Conservation (phyloP, 2,329 filamentous ascomycete species). For the Aspergillus neotritici region DNA sequence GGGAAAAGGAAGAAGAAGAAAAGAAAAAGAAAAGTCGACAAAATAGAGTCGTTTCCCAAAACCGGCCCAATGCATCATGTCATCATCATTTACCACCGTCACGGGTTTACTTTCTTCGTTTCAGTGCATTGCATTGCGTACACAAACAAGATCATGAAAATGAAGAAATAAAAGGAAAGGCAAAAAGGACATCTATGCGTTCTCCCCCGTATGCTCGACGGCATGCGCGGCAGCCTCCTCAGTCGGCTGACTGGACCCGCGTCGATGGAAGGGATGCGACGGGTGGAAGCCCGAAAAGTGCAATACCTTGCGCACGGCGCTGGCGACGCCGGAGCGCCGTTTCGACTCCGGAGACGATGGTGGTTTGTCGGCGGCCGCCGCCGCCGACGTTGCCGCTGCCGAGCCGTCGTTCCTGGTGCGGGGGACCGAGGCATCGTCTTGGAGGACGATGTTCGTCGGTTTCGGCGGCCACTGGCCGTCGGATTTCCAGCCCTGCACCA, state of each 20-base stretch:
- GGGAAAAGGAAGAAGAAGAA: neutral
- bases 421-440: slow-evolving; percentile 22
- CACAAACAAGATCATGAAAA: no score
- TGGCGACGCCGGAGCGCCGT: slow-evolving; percentile 32
- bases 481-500: slow-evolving; percentile 86
- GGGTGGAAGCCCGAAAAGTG: slow-evolving; percentile 30
- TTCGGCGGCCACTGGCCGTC: slow-evolving; percentile 89
- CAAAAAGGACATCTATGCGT: neutral
- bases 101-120: neutral
- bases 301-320: slow-evolving; percentile 38
- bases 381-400: neutral
- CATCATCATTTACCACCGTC: neutral
- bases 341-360: slow-evolving; percentile 20
- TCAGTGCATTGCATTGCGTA: no score
- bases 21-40: neutral
- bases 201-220: neutral
- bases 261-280: slow-evolving; percentile 34
- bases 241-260: slow-evolving; percentile 23
- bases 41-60: neutral
- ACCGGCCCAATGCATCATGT: neutral
- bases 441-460: slow-evolving; percentile 31
- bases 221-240: neutral
- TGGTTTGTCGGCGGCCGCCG: slow-evolving; percentile 8
- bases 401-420: slow-evolving; percentile 11
- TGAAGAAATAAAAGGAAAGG: no score